Base-by-base conservation (phyloP, 176 grass and related monocot species). In the Cenchrus americanus region DNA sequence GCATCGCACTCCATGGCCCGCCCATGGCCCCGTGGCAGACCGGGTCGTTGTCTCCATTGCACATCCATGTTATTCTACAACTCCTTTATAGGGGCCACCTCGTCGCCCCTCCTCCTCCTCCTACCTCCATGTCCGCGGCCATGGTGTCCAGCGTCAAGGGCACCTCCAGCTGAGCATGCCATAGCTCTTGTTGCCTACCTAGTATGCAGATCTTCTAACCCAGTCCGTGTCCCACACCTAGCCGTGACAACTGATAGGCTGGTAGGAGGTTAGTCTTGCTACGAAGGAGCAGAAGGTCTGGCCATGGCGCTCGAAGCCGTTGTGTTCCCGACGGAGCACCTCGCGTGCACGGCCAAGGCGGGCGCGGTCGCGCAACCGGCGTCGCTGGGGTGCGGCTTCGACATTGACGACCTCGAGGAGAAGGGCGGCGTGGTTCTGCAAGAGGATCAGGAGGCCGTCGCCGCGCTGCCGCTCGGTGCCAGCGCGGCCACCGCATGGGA, bases 301-400 rank as follows among this genome's bases (percentile, higher is more conserved):
- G 43, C 30, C 14, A 79, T 90, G 73, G 79, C 79, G 79, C 66
- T 86, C 0, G 79, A 90, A 60, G 88, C 84, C 1, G 88, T 90
- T 79, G 84, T 86, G 73, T 90, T 90, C 59, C 74, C 88, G 1
- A 43, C 30, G 2, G 73, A 83, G 59, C 84, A 68, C 55, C 74
- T 83, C 41, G 42, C 59, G 74, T 83, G 59, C 58, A 30, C 51
- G 12, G 23, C 17, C 75, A 80, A 42, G 80, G 23, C 14, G 48
- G 69, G 17, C 32, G 47, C 63, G 77, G 32, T 47, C 32, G 65
- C 75, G 77, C 48, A 26, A 72, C 43, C 58, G 14, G 30, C 84
- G 79, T 43, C 80, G 73, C 58, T 66, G 0, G 64, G 80, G 9
- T 82, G 58, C 88, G 84, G 59, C 73, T 21, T 90, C 83, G 47